Evolutionary conservation across 306 rosid genomes (phyloP), one percentile per base, ranked within the genome.

Genomic region (Medicago lupulina): DNA sequence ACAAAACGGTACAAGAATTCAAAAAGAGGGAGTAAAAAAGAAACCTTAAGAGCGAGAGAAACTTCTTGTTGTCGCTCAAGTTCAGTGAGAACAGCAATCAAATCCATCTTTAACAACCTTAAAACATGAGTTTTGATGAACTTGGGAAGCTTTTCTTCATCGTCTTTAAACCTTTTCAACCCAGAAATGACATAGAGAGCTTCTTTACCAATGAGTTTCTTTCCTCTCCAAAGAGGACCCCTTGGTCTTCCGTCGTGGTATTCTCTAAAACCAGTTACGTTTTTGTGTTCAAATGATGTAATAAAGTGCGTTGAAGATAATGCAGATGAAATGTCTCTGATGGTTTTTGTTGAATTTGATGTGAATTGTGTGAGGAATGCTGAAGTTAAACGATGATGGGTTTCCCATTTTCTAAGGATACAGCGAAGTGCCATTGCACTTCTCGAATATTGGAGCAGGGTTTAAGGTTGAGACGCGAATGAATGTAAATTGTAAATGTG

Each of bases 221-320:
- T 91, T 21, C 97, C 97, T 61, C 91, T 90, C 99, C 97, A 95
- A 75, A 95, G 99, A 16, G 99, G 97, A 0, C 99, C 99, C 76
- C 99, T 86, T 15, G 97, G 97, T 76, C 99, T 85, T 74, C 99
- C 97, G 40, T 95, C 99, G 41, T 90, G 99, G 85, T 87, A 95
- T 25, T 77, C 86, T 80, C 89, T 81, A n/a, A 85, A 55, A 19
- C 61, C 73, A 70, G 46, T 59, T 8, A 67, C 11, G 76, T 81
- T 66, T 60, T 70, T 77, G 62, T 63, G 18, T 75, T 74, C 84
- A 8, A 70, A 40, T 13, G 17, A 67, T 15, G 81, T 51, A 80
- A 75, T 19, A 25, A 18, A 31, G 28, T 51, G 4, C 43, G 68
- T 80, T 46, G 55, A 13, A 73, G 81, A 77, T 21, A 81, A 67